Evolutionary conservation across 202 grass and related monocot genomes (phyloP).

Genomic region (Brachypodium distachyon): DNA sequence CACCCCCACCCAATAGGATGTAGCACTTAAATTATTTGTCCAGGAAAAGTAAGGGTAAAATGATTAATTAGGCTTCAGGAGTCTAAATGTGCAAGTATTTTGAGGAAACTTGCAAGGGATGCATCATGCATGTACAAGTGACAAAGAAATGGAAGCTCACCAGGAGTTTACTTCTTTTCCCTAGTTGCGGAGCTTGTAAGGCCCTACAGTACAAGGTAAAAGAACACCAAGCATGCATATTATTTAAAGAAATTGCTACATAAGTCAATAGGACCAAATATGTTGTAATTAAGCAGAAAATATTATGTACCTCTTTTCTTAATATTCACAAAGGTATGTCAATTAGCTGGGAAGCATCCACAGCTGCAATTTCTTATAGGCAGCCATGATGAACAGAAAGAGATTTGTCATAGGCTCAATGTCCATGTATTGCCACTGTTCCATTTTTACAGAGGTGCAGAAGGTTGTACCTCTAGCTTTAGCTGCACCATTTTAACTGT

Average conservation of each 20-base stretch:
- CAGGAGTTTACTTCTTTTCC: conserved; percentile 28
- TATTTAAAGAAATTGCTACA: not conserved
- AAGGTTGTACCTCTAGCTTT: conserved; percentile 48
- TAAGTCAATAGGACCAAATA: not conserved
- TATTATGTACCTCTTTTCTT: conserved; percentile 4
- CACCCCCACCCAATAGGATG: no score
- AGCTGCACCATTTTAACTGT: conserved; percentile 54
- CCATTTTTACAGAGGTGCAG: conserved; percentile 30
- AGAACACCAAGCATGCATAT: conserved; percentile 14
- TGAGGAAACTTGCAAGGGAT: no score
- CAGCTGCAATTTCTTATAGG: conserved; percentile 43
- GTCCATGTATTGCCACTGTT: conserved; percentile 34
- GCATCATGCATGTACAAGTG: no score
- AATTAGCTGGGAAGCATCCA: conserved; percentile 36
- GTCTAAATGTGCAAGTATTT: no score
- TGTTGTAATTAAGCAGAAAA: not conserved
- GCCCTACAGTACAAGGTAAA: conserved; percentile 56
- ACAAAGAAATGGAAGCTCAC: no score
- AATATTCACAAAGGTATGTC: conserved; percentile 35
- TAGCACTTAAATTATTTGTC: no score
- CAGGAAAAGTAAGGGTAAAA: no score
- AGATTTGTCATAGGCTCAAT: conserved; percentile 21
- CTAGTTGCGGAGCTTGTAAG: conserved; percentile 44
- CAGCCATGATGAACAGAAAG: conserved; percentile 31
- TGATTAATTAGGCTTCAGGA: no score